These are phyloP conservation scores for Neoboletus magnificus DNA, from an alignment of 768 basidiomycete species.

Conservation along the genomic window DNA sequence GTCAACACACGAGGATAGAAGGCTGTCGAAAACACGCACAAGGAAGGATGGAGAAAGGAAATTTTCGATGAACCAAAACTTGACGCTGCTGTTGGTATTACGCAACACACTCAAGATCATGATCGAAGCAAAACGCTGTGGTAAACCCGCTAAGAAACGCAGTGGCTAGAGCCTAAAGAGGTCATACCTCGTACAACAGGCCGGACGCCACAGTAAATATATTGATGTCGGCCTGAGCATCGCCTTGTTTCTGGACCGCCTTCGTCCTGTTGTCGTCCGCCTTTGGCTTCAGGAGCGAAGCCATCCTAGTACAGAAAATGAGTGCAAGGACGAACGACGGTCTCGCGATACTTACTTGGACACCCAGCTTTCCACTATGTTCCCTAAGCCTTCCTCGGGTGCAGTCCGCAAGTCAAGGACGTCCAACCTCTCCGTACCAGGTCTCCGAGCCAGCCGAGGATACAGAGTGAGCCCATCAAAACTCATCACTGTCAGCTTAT, in stretches of 20 bases:
- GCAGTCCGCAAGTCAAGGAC: constrained; percentile 53
- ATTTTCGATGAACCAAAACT: constrained; percentile 99
- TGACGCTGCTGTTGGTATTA: constrained; percentile 92
- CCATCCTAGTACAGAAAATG: constrained; percentile 33
- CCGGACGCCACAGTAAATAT: constrained; percentile 99
- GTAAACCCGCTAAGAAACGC: constrained; percentile 1
- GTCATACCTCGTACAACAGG: constrained; percentile 85
- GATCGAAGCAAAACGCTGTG: constrained; percentile 91
- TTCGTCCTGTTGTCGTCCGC: constrained; percentile 17
- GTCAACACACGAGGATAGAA: neutral
- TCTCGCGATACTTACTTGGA: constrained; percentile 43
- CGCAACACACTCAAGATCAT: constrained; percentile 96
- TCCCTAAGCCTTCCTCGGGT: constrained; percentile 31
- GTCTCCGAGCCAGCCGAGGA: constrained; percentile 65
- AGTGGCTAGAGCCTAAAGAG: neutral
- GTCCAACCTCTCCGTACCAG: constrained; percentile 80
- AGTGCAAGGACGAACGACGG: neutral
- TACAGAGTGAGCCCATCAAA: constrained; percentile 91
- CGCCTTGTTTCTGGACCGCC: constrained; percentile 23
- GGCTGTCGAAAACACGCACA: constrained; percentile 41
- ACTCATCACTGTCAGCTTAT: constrained; percentile 76
- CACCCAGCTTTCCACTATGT: constrained; percentile 46
- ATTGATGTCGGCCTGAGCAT: constrained; percentile 85
- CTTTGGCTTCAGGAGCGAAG: constrained; percentile 41
- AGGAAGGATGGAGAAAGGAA: constrained; percentile 97